Percentiles rank a stretch among this genome's conserved stretches.
These are phyloP conservation scores for Ogataea neopini DNA, from an alignment of 805 yeast genomes.

Conservation along the genomic window DNA sequence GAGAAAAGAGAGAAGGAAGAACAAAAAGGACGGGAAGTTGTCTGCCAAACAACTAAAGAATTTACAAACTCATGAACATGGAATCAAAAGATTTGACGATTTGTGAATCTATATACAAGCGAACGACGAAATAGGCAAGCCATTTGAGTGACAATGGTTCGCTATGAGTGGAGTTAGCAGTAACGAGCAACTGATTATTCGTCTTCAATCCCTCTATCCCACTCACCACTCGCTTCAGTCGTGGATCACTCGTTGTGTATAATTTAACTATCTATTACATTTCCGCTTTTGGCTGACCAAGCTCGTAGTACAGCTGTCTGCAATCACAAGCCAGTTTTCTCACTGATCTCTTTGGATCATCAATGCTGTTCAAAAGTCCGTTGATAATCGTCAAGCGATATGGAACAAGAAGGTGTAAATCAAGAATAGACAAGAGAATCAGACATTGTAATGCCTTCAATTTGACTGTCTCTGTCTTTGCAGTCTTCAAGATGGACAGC, in stretches of 20 bases:
- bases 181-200: no score
- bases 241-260: background rate
- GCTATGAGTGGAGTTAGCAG: no score
- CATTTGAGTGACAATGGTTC: no score
- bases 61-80: slow-evolving; percentile 57
- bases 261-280: background rate
- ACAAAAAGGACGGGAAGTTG: slow-evolving; percentile 33
- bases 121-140: no score
- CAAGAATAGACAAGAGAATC: slow-evolving; percentile 45
- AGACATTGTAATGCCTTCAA: slow-evolving; percentile 59
- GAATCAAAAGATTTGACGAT: slow-evolving; percentile 65
- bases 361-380: slow-evolving; percentile 54
- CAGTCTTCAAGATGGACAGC: slow-evolving; percentile 36
- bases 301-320: slow-evolving; percentile 72
- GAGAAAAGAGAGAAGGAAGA: slow-evolving; percentile 36
- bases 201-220: no score
- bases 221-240: no score
- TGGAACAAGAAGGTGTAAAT: slow-evolving; percentile 47
- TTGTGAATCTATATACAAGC: no score
- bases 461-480: slow-evolving; percentile 47
- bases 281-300: slow-evolving; percentile 31
- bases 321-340: slow-evolving; percentile 78
- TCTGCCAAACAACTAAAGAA: slow-evolving; percentile 49
- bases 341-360: slow-evolving; percentile 72
- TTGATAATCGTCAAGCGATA: slow-evolving; percentile 51